Evolutionary conservation across 2,329 filamentous ascomycete genomes (phyloP), one percentile per base, ranked within the genome.

Genomic region (Penicillium decumbens): DNA sequence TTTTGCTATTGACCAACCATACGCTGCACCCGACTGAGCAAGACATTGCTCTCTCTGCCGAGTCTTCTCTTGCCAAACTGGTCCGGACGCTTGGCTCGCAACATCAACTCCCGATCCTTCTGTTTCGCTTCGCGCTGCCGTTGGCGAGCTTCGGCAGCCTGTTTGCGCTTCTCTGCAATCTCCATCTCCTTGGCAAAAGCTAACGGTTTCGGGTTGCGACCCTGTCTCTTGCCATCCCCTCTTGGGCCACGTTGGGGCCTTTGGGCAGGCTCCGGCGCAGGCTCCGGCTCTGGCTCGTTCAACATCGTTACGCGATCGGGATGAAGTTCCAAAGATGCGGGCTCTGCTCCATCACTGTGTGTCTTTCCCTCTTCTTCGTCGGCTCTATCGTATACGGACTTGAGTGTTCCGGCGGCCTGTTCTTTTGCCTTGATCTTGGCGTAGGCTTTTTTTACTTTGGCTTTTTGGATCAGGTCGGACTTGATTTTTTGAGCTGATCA

Each of bases 381-480:
- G 40, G 48, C 53, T 37, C 47, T 59, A 44, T 53, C 51, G 59
- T 73, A 64, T 57, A 69, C 53, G 51, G 72, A 62, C 62, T 64
- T 67, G 39, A 56, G 51, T 8, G 61, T 54, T 25, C 59, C 60
- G 32, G 65, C 60, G 33, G 67, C 68, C 33, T 75, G 68, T 65
- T 82, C 77, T 41, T 75, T 73, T 35, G 83, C 83, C 71, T 91
- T 92, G 56, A 95, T 76, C 71, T 95, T 96, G 55, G 87, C 87
- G 67, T 95, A 96, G 37, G 87, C 82, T 71, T 95, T 95, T 73
- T 92, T 93, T 55, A 95, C 79, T 72, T 96, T 95, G 53, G 91
- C 90, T 69, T 93, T 95, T 70, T 90, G 83, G 62, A 97, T 96
- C 48, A 95, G 76, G 58, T 88, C 82, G 57, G 86, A 80, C 72